These are phyloP conservation scores for Gaeumannomyces tritici DNA, from an alignment of 2,329 filamentous ascomycete species.

Conservation along the genomic window DNA sequence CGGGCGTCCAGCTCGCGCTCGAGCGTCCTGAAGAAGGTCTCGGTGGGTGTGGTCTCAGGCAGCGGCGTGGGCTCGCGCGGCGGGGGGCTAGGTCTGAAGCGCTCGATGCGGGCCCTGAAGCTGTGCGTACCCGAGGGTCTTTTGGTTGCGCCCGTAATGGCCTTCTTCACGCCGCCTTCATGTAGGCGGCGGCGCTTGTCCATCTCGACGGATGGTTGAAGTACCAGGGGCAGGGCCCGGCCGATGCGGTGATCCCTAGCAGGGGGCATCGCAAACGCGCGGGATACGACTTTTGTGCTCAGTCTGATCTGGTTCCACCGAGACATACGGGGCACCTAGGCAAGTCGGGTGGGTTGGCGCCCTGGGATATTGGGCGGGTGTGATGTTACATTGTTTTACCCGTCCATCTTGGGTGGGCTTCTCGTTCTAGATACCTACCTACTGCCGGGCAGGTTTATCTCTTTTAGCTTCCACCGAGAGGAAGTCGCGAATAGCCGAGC, in stretches of 20 bases:
- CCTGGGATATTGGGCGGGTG: too few species aligned
- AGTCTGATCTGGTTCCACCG: too few species aligned
- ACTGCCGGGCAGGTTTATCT: too few species aligned
- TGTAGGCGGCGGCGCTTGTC: not conserved
- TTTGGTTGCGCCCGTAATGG: not conserved
- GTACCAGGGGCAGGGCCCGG: too few species aligned
- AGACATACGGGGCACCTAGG: too few species aligned
- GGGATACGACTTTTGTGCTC: not conserved
- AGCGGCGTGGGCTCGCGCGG: not conserved
- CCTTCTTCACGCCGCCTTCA: not conserved
- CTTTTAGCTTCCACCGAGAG: too few species aligned
- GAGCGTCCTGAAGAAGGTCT: constrained; percentile 1
- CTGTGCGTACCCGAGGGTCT: not conserved
- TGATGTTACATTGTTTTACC: too few species aligned
- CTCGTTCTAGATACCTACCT: too few species aligned
- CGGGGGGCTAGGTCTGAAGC: not conserved
- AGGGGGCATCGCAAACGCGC: not conserved
- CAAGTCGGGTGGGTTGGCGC: too few species aligned
- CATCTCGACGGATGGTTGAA: not conserved
- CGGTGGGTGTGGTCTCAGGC: not conserved
- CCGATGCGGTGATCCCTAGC: not conserved
- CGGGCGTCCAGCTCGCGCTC: not conserved
- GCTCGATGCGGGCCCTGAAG: not conserved
- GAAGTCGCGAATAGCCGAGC: too few species aligned
- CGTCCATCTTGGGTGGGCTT: too few species aligned